These are phyloP conservation scores for Fusarium fujikuroi DNA, from an alignment of 2,329 filamentous ascomycete genomes.

Conservation along the genomic window DNA sequence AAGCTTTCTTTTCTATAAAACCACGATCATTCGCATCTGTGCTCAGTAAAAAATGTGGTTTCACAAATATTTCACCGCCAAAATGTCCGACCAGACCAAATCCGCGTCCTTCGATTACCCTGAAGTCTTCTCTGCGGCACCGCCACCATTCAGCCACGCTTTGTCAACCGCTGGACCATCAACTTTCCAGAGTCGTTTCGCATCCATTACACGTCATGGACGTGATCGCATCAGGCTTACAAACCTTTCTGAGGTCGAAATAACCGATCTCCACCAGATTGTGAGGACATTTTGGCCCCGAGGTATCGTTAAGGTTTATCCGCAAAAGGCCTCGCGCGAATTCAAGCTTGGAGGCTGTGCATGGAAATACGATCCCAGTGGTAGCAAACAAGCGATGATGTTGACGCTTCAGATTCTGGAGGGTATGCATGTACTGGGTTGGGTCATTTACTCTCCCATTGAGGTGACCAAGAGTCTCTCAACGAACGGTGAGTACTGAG, in stretches of 20 bases:
- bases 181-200: background rate
- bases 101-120: background rate
- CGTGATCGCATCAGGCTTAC: slow-evolving; percentile 18
- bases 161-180: background rate
- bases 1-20: background rate
- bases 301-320: slow-evolving; percentile 10
- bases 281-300: slow-evolving; percentile 5
- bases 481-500: slow-evolving; percentile 1
- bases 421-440: background rate
- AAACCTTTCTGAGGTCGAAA: slow-evolving; percentile 11
- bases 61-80: fast-evolving
- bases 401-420: slow-evolving; percentile 13
- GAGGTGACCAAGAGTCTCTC: slow-evolving; percentile 10
- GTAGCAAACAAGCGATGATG: slow-evolving; percentile 14
- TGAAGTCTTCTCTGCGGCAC: background rate
- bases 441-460: slow-evolving; percentile 18
- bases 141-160: background rate
- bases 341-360: slow-evolving; percentile 17
- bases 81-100: slow-evolving; percentile 2
- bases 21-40: fast-evolving
- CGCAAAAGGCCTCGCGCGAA: background rate
- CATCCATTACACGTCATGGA: background rate
- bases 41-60: fast-evolving
- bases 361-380: slow-evolving; percentile 9
- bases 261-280: background rate